Evolutionary conservation across 2,329 filamentous ascomycete species (phyloP).

Genomic region (Xylaria arbuscula): DNA sequence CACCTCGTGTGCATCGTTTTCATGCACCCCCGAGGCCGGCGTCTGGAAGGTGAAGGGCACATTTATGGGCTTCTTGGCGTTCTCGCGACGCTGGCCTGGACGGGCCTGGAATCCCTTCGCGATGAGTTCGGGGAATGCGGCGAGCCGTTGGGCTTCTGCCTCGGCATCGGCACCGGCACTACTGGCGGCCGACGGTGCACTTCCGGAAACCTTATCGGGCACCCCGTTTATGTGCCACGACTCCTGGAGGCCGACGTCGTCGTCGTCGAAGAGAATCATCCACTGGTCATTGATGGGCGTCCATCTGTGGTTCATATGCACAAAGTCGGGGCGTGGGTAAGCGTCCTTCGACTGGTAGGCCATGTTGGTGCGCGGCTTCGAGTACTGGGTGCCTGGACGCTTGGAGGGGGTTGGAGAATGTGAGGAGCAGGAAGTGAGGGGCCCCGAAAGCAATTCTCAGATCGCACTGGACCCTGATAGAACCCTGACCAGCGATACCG

Average conservation of each 20-base stretch:
- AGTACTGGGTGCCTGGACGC: not conserved
- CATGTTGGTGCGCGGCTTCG: slow-evolving; percentile 37
- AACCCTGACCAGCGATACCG: slow-evolving; percentile 3
- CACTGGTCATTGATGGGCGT: slow-evolving; percentile 70
- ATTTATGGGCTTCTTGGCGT: slow-evolving; percentile 64
- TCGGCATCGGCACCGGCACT: slow-evolving; percentile 46
- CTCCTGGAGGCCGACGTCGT: slow-evolving; percentile 64
- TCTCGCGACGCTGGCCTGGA: slow-evolving; percentile 46
- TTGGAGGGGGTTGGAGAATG: not conserved
- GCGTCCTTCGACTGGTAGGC: slow-evolving; percentile 47
- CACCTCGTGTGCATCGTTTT: slow-evolving; percentile 72
- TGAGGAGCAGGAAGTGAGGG: slow-evolving; percentile 21
- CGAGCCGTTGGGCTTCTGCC: slow-evolving; percentile 59
- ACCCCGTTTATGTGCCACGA: slow-evolving; percentile 66
- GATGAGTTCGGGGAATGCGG: slow-evolving; percentile 61
- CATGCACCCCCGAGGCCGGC: slow-evolving; percentile 70
- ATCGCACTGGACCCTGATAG: slow-evolving; percentile 7
- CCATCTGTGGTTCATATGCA: slow-evolving; percentile 67
- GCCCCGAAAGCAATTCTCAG: not conserved
- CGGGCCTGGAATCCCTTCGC: slow-evolving; percentile 57
- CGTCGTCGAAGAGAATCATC: slow-evolving; percentile 74
- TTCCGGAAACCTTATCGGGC: slow-evolving; percentile 55
- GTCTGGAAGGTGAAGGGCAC: slow-evolving; percentile 75
- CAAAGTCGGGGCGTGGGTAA: slow-evolving; percentile 75
- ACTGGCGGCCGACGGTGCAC: slow-evolving; percentile 34